Percentiles rank a stretch among this genome's conserved stretches.
Conservation (phyloP, 345 rosid genomes). For the Aquilaria yunnanensis region DNA sequence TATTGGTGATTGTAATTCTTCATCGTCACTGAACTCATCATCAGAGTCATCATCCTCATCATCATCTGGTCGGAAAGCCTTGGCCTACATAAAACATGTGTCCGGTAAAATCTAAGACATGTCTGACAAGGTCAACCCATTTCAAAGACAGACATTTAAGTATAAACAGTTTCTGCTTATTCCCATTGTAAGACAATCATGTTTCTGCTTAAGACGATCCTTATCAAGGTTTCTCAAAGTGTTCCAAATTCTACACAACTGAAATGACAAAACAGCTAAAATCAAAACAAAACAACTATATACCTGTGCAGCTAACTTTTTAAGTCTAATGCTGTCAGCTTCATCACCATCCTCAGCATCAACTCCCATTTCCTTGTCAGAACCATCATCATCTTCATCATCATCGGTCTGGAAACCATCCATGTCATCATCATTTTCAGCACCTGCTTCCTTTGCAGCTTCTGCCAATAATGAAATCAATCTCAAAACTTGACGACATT, state of each 20-base stretch:
- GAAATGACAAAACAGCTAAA: neutral
- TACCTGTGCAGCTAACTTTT: conserved; percentile 91
- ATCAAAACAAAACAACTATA: conserved; percentile 6
- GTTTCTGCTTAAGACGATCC: neutral
- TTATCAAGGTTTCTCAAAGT: neutral
- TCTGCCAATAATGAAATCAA: conserved; percentile 29
- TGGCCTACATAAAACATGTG: conserved; percentile 38
- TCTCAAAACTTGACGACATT: too few species aligned
- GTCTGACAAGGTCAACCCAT: too few species aligned
- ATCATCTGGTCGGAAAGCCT: conserved; percentile 62
- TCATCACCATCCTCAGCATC: conserved; percentile 96
- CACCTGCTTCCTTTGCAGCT: conserved; percentile 80
- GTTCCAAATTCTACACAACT: neutral
- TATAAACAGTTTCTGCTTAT: neutral
- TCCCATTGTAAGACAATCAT: neutral
- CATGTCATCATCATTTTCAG: conserved; percentile 86
- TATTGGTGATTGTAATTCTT: conserved; percentile 90
- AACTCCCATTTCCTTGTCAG: conserved; percentile 94
- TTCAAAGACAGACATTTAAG: too few species aligned
- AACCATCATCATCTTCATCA: conserved; percentile 82
- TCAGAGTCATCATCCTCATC: conserved; percentile 71
- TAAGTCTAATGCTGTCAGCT: conserved; percentile 72
- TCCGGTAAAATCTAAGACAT: neutral
- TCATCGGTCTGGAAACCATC: conserved; percentile 90
- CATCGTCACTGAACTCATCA: conserved; percentile 91